These are phyloP conservation scores for Symbiodinium pilosum DNA, from an alignment of 73 alveolate species.

Conservation along the genomic window DNA sequence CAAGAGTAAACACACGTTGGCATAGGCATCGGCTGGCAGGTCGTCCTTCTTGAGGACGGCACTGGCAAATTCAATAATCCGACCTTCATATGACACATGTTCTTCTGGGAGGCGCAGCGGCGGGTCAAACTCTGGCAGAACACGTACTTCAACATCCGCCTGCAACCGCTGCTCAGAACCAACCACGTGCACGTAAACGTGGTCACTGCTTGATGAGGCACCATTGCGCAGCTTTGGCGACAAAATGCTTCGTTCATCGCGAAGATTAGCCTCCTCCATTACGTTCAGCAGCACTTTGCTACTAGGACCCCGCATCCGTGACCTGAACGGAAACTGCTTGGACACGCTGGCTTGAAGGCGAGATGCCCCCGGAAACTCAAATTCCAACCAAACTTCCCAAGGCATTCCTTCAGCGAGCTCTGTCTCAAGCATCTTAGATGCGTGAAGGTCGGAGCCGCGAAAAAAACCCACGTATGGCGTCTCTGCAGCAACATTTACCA, in stretches of 20 bases:
- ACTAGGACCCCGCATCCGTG: constrained; percentile 64
- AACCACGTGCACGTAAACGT: constrained; percentile 46
- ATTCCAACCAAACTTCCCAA: constrained; percentile 74
- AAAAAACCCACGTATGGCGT: constrained; percentile 8
- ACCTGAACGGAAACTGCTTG: constrained; percentile 64
- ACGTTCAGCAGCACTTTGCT: constrained; percentile 50
- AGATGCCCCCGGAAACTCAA: constrained; percentile 12
- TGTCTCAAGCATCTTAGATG: constrained; percentile 68
- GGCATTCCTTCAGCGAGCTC: constrained; percentile 83
- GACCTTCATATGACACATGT: background rate
- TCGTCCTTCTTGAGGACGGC: constrained; percentile 49
- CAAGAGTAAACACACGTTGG: constrained; percentile 24
- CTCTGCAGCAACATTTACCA: constrained; percentile 31
- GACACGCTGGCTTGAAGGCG: background rate
- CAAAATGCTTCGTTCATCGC: constrained; percentile 70
- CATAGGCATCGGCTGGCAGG: constrained; percentile 45
- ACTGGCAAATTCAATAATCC: constrained; percentile 49
- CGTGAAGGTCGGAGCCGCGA: constrained; percentile 47
- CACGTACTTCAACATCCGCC: constrained; percentile 65
- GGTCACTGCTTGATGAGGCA: constrained; percentile 3
- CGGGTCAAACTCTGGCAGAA: constrained; percentile 42
- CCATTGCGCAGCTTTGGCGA: constrained; percentile 70
- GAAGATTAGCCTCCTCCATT: constrained; percentile 47
- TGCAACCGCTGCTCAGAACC: constrained; percentile 42
- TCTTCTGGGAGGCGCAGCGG: constrained; percentile 59